Conservation (phyloP, 371 early-diverging fungal genomes). For the Rhizopus sp. region DNA sequence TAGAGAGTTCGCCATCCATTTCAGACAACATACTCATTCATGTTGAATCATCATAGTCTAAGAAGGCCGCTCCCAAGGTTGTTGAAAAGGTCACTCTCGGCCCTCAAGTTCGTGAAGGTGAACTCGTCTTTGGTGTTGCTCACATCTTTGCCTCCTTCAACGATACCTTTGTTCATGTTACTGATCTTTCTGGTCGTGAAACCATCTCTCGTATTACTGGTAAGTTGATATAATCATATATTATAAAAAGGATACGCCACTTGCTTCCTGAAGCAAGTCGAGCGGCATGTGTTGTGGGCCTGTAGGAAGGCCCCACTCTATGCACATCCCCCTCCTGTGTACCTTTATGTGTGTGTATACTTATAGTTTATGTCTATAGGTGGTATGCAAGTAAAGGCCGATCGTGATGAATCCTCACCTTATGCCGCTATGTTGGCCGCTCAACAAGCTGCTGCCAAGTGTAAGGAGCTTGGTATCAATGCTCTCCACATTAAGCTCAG, state of each 20-base stretch:
- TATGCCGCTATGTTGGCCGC: conserved; percentile 99
- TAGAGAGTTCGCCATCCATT: no score
- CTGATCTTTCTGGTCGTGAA: conserved; percentile 99
- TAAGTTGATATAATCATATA: conserved; percentile 15
- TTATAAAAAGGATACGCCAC: no score
- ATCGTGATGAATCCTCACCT: conserved; percentile 99
- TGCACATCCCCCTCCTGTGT: no score
- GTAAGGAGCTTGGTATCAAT: conserved; percentile 99
- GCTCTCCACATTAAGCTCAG: conserved; percentile 99
- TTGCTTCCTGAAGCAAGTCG: no score
- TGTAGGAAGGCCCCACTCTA: no score
- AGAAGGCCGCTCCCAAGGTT: conserved; percentile 63
- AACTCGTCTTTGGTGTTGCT: conserved; percentile 99
- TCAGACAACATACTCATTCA: no score
- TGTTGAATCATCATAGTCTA: no score
- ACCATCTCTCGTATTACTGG: conserved; percentile 99
- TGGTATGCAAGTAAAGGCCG: conserved; percentile 99
- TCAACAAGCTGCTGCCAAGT: conserved; percentile 98
- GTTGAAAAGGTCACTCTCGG: conserved; percentile 94
- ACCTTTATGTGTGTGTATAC: background rate
- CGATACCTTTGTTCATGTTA: conserved; percentile 99
- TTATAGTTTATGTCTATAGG: conserved; percentile 51
- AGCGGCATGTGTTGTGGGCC: no score
- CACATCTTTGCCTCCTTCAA: conserved; percentile 99
- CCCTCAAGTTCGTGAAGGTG: conserved; percentile 97